Evolutionary conservation across 2,329 filamentous ascomycete genomes (phyloP), one percentile per base, ranked within the genome.

Genomic region (Cadophora malorum): DNA sequence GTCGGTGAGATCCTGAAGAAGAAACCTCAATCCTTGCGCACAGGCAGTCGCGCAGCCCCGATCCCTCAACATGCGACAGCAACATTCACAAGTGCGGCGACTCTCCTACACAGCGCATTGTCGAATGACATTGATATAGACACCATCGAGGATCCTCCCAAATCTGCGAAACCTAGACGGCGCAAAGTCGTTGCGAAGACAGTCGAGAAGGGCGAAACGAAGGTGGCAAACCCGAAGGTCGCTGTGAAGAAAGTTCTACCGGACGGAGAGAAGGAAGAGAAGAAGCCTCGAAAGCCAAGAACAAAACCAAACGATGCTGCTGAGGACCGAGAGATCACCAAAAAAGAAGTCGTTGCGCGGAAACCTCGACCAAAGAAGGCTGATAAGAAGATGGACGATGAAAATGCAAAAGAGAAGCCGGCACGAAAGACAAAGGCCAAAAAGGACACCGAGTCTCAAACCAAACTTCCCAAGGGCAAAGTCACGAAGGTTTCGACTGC

Each of bases 1-100:
- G 76, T 88, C 0, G 79, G 80, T 47, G 81, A 87, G 2, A 75
- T 88, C 10, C 71, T 85, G 0, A 78, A 80, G 2, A 82, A 80
- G 64, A 75, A 69, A 45, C 70, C 80, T 3, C 52, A 78, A 0
- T 21, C 25, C 56, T 68, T 81, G 10, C 75, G 75, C 50, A 80
- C 76, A 50, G 81, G 79, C 6, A 82, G 76, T 69, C 78, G 78
- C 68, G 78, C 78, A 3, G 71, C 78, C 0, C 72, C 80, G 4
- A 79, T 83, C 45, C 79, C 82, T 4, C 69, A 77, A 19, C 73
- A 80, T 72, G 79, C 78, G 1, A 70, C 74, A 19, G 74, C 73
- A 12, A 76, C 78, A 0, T 85, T 85, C 64, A 81, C 81, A 2
- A 83, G 78, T 67, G 81, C 83, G 31, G 77, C 81, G 12, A 78